Evolutionary conservation across 2,329 filamentous ascomycete species (phyloP), one percentile per base, ranked within the genome.

Genomic region (Talaromyces albobiverticillius): DNA sequence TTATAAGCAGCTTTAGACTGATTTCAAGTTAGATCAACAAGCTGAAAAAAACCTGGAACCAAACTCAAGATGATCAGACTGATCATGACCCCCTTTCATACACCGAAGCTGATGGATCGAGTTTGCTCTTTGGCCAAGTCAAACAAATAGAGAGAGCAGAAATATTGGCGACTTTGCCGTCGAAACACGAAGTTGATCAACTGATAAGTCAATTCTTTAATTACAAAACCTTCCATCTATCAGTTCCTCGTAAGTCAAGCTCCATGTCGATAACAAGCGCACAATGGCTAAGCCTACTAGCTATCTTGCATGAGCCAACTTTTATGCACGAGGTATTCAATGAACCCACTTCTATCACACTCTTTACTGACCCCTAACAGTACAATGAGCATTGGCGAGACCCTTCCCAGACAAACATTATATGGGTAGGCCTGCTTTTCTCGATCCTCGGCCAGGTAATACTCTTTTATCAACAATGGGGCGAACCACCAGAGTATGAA

Each of bases 91-190:
- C 29, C 11, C 22, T 51, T 3, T 51, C 49, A n/a, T 31, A 42
- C 36, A 71, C 74, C 38, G 70, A 73, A 25, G 76, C 78, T 34
- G 74, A 79, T 13, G 88, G 88, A 1, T 89, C 88, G 2, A 86
- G 88, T 0, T 86, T 96, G 60, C 76, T 97, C 8, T 87, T 95
- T 59, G 89, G 89, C 49, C 84, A 86, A 2, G 79, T 79, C 60
- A 78, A 86, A 46, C 82, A 85, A 7, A 85, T 87, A 13, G 85
- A 85, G 34, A 88, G 89, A 62, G 75, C 82, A n/a, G 93, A 97
- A 65, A 79, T 97, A 8, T 82, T 95, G 58, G 82, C 86, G 23
- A 85, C 87, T 50, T 81, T 97, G 41, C 94, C 94, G 1, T 79
- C 86, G 0, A 93, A 91, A 66, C 84, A 88, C 32, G 34, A 53